Conservation (phyloP, 306 rosid genomes). For the Ormosia emarginata region DNA sequence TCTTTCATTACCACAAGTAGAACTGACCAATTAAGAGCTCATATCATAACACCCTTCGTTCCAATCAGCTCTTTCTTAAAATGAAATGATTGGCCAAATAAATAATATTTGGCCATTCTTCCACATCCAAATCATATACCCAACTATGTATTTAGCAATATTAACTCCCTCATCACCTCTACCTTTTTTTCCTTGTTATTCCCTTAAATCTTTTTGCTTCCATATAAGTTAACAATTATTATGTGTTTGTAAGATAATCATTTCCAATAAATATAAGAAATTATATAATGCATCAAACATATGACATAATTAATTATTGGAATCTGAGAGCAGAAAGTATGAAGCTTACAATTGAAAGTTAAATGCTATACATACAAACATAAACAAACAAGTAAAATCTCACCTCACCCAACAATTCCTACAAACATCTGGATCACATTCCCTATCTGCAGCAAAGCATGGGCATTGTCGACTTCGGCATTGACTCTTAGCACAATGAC, state of each 20-base stretch:
- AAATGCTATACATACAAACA: not conserved
- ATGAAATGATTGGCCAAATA: not conserved
- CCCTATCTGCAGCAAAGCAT: conserved; percentile 99
- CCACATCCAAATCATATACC: not conserved
- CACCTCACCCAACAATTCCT: conserved; percentile 98
- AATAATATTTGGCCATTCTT: not conserved
- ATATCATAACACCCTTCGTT: not conserved
- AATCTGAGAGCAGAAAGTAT: not conserved
- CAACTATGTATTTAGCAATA: not conserved
- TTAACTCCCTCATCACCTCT: not conserved
- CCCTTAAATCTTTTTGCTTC: not conserved
- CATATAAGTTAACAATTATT: not conserved
- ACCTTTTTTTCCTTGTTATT: not conserved
- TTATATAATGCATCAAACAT: not conserved
- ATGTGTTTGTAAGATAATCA: not conserved
- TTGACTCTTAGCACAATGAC: conserved; percentile 99
- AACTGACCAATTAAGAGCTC: not conserved
- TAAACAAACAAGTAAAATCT: conserved; percentile 9
- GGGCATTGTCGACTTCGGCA: conserved; percentile 97
- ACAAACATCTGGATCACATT: conserved; percentile 97
- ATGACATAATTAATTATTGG: not conserved
- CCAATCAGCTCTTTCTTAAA: not conserved
- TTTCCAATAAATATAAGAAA: conserved; percentile 3
- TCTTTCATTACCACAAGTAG: not conserved
- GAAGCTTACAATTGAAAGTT: conserved; percentile 15